A percentile compares a stretch with the other conserved stretches of the same genome.
phyloP scores from a whole-genome alignment of 1,284 basidiomycete species.

The Cystobasidiaceae sp. region DNA sequence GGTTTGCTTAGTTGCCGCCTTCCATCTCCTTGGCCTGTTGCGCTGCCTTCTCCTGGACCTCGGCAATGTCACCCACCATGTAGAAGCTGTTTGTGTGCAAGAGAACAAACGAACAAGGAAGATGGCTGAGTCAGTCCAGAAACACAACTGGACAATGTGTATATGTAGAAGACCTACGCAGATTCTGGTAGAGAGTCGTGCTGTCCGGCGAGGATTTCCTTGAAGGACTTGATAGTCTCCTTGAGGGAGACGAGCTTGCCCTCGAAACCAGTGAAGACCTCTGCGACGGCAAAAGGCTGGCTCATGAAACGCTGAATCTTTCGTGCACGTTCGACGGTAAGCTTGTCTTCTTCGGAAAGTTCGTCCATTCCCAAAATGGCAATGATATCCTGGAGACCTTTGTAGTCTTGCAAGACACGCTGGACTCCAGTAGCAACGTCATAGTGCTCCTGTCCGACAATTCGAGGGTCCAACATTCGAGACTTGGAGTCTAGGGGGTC shows the following conservation, averaged over 20 bases:
- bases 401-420: constrained; percentile 99
- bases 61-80: constrained; percentile 72
- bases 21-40: constrained; percentile 76
- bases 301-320: constrained; percentile 58
- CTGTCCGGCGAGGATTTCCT: constrained; percentile 84
- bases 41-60: constrained; percentile 93
- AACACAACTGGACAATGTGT: no score
- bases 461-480: constrained; percentile 98
- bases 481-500: constrained; percentile 99
- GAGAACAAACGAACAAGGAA: no score
- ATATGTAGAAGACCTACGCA: no score
- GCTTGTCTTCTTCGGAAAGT: constrained; percentile 98
- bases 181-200: constrained; percentile 88
- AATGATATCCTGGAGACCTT: constrained; percentile 88
- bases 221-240: constrained; percentile 65
- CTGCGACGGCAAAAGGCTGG: constrained; percentile 98
- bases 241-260: constrained; percentile 38
- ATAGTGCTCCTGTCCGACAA: constrained; percentile 90
- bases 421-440: constrained; percentile 90
- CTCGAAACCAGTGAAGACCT: constrained; percentile 97
- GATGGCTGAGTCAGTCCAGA: background rate
- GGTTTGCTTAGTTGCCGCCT: constrained; percentile 16
- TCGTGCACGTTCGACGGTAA: constrained; percentile 53
- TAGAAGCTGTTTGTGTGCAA: constrained; percentile 35
- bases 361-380: constrained; percentile 99